Evolutionary conservation across 2,329 filamentous ascomycete species (phyloP), one percentile per base, ranked within the genome.

Genomic region (Pochonia chlamydosporia): DNA sequence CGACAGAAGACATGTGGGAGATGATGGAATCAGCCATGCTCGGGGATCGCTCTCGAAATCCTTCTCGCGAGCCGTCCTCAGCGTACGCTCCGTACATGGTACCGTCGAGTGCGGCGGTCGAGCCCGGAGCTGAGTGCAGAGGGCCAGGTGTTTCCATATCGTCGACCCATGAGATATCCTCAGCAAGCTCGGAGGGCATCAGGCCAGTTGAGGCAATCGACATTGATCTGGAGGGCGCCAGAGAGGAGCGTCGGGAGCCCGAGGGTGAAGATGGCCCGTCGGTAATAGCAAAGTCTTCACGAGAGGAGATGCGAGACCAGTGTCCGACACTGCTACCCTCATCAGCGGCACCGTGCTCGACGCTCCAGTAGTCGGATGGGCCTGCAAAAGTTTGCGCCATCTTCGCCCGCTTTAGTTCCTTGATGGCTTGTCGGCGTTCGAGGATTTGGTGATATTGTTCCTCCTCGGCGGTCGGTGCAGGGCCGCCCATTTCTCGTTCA

Each of bases 21-120:
- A 85, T 82, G 59, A 82, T 81, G 50, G 87, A 93, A 45, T 87
- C 89, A 4, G 87, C 82, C 67, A 91, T 79, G 61, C 90, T 96
- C 28, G 89, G 85, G 4, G 87, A 87, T 43, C 89, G 79, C 40
- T 81, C 81, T 31, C 84, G 80, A 46, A 77, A 69, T 23, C 71
- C 65, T 37, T 81, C 81, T 36, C 84, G 79, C 44, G 77, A 69
- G 20, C 70, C 66, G 3, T 85, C 79, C 49, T 82, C 80, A 2
- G 62, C 55, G 51, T 89, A 90, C 2, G 85, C 71, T 2, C 85
- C 87, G 56, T 87, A 90, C 79, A 91, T 86, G 46, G 82, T 86
- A 13, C 85, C 86, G 51, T 92, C 87, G 0, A 93, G 72, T 1
- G 81, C 82, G n/a, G 74, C 66, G 6, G 71, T 70, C 0, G 78